phyloP scores from a whole-genome alignment of 345 rosid species.

The Aurinia saxatilis region DNA sequence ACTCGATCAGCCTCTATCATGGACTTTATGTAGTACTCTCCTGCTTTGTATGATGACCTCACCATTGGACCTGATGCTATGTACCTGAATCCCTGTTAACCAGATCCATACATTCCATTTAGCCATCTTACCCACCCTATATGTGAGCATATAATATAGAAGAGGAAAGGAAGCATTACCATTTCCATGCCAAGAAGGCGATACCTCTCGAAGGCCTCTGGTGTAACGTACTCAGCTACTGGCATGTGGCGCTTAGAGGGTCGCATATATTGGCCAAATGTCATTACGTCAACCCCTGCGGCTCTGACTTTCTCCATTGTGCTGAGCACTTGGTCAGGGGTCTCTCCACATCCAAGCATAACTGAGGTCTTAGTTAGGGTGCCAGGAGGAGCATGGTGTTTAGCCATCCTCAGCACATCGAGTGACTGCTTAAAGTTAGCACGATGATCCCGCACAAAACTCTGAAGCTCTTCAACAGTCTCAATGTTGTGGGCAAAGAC shows the following conservation, averaged over 20 bases:
- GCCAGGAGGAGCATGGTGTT: conserved; percentile 63
- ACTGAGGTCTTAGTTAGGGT: conserved; percentile 90
- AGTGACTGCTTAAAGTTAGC: conserved; percentile 96
- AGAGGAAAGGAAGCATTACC: conserved; percentile 40
- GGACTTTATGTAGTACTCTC: conserved; percentile 94
- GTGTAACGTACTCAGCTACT: conserved; percentile 86
- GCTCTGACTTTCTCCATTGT: conserved; percentile 96
- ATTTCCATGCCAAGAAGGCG: conserved; percentile 83
- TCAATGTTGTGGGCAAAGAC: conserved; percentile 97
- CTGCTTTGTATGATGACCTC: conserved; percentile 97
- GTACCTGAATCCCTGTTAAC: conserved; percentile 84
- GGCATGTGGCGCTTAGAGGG: conserved; percentile 99
- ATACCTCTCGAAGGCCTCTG: conserved; percentile 89
- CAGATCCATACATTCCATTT: neutral
- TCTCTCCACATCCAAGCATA: conserved; percentile 98
- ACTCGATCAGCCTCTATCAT: conserved; percentile 93
- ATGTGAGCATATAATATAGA: neutral
- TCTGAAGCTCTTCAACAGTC: conserved; percentile 95
- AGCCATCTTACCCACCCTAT: neutral
- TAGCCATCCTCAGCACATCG: conserved; percentile 84
- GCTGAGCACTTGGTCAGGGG: conserved; percentile 84
- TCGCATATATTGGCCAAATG: conserved; percentile 98
- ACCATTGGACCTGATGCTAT: conserved; percentile 99
- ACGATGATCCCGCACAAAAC: conserved; percentile 78
- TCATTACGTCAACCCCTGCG: conserved; percentile 98